Base-by-base conservation (phyloP, 1,284 basidiomycete genomes). In the Pisolithus thermaeus region DNA sequence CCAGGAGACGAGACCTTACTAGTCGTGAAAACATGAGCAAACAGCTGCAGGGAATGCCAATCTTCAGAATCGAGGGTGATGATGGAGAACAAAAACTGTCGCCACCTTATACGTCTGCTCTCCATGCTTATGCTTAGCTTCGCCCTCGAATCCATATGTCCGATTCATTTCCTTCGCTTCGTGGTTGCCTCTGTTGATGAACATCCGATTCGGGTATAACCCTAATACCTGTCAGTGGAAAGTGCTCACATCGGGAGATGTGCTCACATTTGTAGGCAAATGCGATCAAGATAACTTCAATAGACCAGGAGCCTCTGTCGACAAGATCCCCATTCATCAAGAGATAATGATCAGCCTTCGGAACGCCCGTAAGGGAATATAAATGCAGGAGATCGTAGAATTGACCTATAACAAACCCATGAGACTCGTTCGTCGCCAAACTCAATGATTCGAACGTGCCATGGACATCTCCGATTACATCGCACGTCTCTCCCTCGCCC, bases 271-370 rank as follows among this genome's bases (percentile, higher is more conserved):
- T 99, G 74, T 90, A 97, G 5, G 95, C 92, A 64, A 99, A 92
- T 2, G 95, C 85, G 8, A 90, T 90, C 55, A 99, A 71, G 50
- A 95, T 94, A 52, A 98, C 95, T 72, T 99, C 97, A 53, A 97
- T 89, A 9, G 91, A 92, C 95, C 95, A 97, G 32, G 90, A 94
- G 14, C 96, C 97, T 55, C 97, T 85, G 70, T 99, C 97, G 39
- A 99, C 97, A 53, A 97, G 86, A 74, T 97, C 94, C 16, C 92
- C 94, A 67, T 96, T 97, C 87, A 97, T 96, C 39, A 96, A 73
- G 46, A 97, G 71, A 61, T 86, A 87, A 60, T 96, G 93, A 30
- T 80, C 84, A 52, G 88, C 81, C 52, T 76, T 84, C 14, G 94
- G 94, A 50, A 83, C 77, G 22, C 91, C 92, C 0, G 96, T 97